Evolutionary conservation across 148 eudicot species (phyloP), one percentile per base, ranked within the genome.

Genomic region (Heliosperma pusillum): DNA sequence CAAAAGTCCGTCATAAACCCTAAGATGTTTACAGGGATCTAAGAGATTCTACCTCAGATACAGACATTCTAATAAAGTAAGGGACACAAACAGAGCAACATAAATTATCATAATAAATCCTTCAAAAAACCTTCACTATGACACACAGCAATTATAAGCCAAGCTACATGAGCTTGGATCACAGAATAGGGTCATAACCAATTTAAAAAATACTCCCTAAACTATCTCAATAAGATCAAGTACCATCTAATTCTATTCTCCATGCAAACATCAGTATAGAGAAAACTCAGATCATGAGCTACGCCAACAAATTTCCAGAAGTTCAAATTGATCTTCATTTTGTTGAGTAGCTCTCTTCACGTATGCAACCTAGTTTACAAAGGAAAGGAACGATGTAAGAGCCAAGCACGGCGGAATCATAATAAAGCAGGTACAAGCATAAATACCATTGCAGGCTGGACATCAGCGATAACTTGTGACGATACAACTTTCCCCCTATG

Each of bases 381-480:
- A 61, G 26, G 40, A 69, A 61, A 68, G 59, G 60, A 70, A 70
- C 22, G 2, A 33, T 69, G 75, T 74, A 69, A 74, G 74, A 70
- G 26, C 12, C 40, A 69, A 40, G 70, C 75, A 69, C 21, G 11
- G 55, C 17, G 50, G 44, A 47, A 29, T 53, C 25, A 10, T 27
- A 69, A 12, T 58, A 2, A 66, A 47, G 30, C 24, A 59, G 65
- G 25, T 1, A 8, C 44, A 42, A 66, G 76, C 66, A 47, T 36
- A 24, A 65, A 57, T 85, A 91, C 97, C 91, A 89, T 89, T 44
- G 97, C 90, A 81, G 93, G 97, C 82, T 91, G 97, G 50, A 91
- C 97, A 62, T 91, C 91, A 17, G 85, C 88, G 24, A 89, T 83
- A 66, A 83, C 86, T 73, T 69, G 66, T 56, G 91, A 81, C 42